phyloP scores from a whole-genome alignment of 306 rosid species.

The Vachellia pachyceras region DNA sequence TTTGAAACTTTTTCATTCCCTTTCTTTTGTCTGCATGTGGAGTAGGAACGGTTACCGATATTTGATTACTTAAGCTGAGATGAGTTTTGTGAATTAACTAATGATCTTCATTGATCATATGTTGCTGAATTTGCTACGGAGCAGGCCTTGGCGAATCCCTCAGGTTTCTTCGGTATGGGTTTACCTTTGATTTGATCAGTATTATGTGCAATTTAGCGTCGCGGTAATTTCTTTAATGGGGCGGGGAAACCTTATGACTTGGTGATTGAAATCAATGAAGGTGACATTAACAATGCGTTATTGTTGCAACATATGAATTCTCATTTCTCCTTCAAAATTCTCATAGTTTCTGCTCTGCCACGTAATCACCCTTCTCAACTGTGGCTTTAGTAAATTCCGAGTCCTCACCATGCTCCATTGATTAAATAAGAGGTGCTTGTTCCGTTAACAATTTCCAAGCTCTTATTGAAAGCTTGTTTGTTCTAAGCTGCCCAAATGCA shows the following conservation, averaged over 20 bases:
- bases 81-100: slow-evolving; percentile 25
- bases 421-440: neutral
- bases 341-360: too few species aligned
- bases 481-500: neutral
- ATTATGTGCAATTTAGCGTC: neutral
- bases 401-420: neutral
- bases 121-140: slow-evolving; percentile 49
- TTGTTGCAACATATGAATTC: too few species aligned
- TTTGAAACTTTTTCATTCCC: neutral
- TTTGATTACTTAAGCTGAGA: slow-evolving; percentile 20
- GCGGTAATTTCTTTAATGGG: neutral
- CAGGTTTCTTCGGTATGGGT: slow-evolving; percentile 78
- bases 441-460: neutral
- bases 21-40: neutral
- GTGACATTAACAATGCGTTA: neutral
- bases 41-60: neutral
- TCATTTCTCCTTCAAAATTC: too few species aligned
- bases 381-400: neutral
- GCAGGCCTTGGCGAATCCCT: slow-evolving; percentile 87
- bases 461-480: neutral
- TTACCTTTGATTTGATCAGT: slow-evolving; percentile 15
- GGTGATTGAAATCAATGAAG: neutral
- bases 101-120: slow-evolving; percentile 37
- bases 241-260: neutral
- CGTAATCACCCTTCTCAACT: neutral